These are phyloP conservation scores for Trypanosomatidae sp. DNA, from an alignment of 208 protist genomes.

Conservation along the genomic window DNA sequence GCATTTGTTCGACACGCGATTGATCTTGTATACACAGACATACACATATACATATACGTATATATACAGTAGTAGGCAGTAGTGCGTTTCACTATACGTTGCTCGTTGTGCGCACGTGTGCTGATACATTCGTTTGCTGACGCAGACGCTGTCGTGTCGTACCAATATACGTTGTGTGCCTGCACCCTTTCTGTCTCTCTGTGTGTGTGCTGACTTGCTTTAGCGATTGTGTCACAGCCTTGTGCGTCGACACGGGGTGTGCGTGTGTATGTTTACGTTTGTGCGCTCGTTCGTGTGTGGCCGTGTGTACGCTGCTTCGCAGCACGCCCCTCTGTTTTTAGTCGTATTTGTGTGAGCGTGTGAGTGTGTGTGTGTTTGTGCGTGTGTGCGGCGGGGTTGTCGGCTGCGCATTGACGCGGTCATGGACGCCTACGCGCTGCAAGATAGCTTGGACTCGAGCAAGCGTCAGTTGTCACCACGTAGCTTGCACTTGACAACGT, in stretches of 20 bases:
- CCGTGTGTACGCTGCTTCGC: not conserved
- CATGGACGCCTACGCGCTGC: constrained; percentile 73
- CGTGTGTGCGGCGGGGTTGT: too few relatives aligned
- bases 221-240: too few relatives aligned
- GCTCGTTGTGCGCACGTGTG: not conserved
- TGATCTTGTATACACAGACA: not conserved
- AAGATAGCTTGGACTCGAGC: constrained; percentile 23
- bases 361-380: constrained; percentile 2
- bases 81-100: not conserved
- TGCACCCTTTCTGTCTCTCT: too few relatives aligned
- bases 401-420: too few relatives aligned
- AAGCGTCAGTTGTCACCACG: constrained; percentile 4
- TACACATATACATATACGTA: not conserved
- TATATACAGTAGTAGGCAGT: not conserved
- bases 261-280: not conserved
- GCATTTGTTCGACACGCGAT: not conserved
- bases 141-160: too few relatives aligned
- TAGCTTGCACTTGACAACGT: constrained; percentile 18
- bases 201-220: not conserved
- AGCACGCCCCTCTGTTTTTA: constrained; percentile 1
- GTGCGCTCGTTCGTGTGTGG: not conserved
- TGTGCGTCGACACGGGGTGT: not conserved
- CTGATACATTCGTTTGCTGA: not conserved
- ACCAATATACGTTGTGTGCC: too few relatives aligned
- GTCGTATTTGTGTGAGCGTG: constrained; percentile 2